phyloP scores from a whole-genome alignment of 805 yeast genomes.

The Saccharomycodes ludwigii region DNA sequence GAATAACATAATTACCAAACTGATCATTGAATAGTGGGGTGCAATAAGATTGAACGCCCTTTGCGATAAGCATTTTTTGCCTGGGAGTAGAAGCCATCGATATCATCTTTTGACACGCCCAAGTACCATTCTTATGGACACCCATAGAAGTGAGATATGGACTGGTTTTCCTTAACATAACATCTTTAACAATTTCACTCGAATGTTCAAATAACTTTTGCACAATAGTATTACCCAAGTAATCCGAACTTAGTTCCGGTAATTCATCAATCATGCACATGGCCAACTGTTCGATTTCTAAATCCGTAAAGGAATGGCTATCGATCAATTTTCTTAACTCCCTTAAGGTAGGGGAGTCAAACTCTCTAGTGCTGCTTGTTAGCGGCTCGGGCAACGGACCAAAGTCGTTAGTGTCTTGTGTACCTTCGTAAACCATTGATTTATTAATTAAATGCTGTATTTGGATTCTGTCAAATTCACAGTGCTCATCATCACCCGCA shows the following conservation, averaged over 20 bases:
- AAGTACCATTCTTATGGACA: constrained; percentile 94
- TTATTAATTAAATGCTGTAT: constrained; percentile 33
- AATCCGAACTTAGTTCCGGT: constrained; percentile 85
- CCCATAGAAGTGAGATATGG: constrained; percentile 85
- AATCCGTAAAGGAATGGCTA: constrained; percentile 34
- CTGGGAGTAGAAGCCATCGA: constrained; percentile 53
- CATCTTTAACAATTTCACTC: constrained; percentile 58
- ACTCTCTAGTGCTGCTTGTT: constrained; percentile 38
- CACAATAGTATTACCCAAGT: constrained; percentile 89
- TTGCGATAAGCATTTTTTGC: constrained; percentile 53
- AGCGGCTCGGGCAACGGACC: constrained; percentile 73
- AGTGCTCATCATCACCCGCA: background rate
- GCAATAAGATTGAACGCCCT: constrained; percentile 65
- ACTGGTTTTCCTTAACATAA: constrained; percentile 66
- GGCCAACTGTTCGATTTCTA: constrained; percentile 72
- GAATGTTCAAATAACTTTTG: constrained; percentile 76
- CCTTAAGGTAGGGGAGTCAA: constrained; percentile 79
- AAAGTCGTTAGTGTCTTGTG: constrained; percentile 35
- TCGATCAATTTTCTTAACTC: constrained; percentile 74
- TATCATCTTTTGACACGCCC: constrained; percentile 97
- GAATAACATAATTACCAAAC: constrained; percentile 92
- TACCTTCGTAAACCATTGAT: constrained; percentile 33
- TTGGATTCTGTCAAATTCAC: constrained; percentile 12
- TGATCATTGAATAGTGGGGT: constrained; percentile 86
- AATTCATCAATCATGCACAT: constrained; percentile 77